These are phyloP conservation scores for Fusarium neocosmosporiellum DNA, from an alignment of 2,329 filamentous ascomycete species.

Conservation along the genomic window DNA sequence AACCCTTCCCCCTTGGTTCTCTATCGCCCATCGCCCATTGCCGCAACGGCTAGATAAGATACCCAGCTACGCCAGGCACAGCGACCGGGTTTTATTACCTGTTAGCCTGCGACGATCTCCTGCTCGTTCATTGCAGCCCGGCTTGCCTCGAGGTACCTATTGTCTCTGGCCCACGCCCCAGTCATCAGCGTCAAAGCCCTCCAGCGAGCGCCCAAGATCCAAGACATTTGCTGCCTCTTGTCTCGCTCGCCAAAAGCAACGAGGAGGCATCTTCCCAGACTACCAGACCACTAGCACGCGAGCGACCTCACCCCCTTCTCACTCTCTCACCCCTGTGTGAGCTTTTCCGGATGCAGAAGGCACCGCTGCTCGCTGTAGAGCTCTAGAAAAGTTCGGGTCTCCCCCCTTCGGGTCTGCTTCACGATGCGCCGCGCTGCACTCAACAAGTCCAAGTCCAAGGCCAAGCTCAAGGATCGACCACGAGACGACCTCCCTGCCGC, in stretches of 20 bases:
- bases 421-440: constrained; percentile 41
- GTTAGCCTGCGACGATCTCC: neutral
- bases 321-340: constrained; percentile 18
- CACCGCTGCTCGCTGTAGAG: constrained; percentile 21
- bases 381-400: constrained; percentile 33
- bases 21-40: neutral
- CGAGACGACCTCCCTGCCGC: constrained; percentile 22
- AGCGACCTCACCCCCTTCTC: constrained; percentile 23
- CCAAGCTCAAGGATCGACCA: constrained; percentile 26
- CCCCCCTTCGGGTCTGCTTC: constrained; percentile 20
- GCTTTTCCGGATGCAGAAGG: constrained; percentile 40
- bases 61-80: neutral
- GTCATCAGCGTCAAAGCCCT: constrained; percentile 6
- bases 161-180: neutral
- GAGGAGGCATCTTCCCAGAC: constrained; percentile 5
- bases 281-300: constrained; percentile 34
- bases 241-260: constrained; percentile 40
- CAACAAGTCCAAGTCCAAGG: constrained; percentile 23
- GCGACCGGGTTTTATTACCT: neutral
- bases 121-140: neutral
- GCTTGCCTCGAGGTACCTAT: constrained; percentile 4
- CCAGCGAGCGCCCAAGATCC: constrained; percentile 22
- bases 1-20: neutral
- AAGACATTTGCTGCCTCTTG: constrained; percentile 35
- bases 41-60: neutral